Base-by-base conservation (phyloP, 139 green algal genomes). In the Closterium sp. region DNA sequence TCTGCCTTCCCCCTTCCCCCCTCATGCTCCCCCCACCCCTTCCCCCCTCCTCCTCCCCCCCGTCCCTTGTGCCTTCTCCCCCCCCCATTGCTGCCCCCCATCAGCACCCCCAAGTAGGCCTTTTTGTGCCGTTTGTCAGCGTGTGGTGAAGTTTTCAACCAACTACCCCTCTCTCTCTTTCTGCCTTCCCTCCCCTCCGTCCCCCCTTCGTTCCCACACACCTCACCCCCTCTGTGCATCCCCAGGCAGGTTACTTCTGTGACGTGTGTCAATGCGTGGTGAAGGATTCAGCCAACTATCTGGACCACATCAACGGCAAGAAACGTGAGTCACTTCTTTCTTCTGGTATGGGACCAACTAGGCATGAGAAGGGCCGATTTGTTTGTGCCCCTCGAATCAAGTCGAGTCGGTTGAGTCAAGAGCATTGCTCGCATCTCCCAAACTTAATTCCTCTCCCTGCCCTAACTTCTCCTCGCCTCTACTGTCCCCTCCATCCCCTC, bases 301-400 rank as follows among this genome's bases (percentile, higher is more conserved):
- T 99, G 83, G 98, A 99, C 94, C 98, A 99, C 95, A 98, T 99
- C 94, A 99, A 99, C 91, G 98, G 98, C 90, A 99, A 99, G 92
- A 95, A 95, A 35, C 93, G 92, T 94, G 31, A 92, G 89, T 91
- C 30, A 16, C 1, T 89, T 28, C 38, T 8, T n/a, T n/a, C n/a
- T n/a, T n/a, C n/a, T n/a, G 33, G 76, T 85, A 30, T 28, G 28
- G 76, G 25, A 30, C 25, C 76, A 85, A 85, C 76, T 28, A 85
- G n/a, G n/a, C n/a, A n/a, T n/a, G n/a, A n/a, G n/a, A n/a, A n/a
- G n/a, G n/a, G n/a, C n/a, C n/a, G n/a, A n/a, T n/a, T n/a, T n/a
- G n/a, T n/a, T n/a, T n/a, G n/a, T n/a, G n/a, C n/a, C n/a, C n/a
- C n/a, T n/a, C n/a, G n/a, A n/a, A n/a, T n/a, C n/a, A n/a, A n/a